Evolutionary conservation across 2,329 filamentous ascomycete genomes (phyloP).

Genomic region (Alternaria brassicicola): DNA sequence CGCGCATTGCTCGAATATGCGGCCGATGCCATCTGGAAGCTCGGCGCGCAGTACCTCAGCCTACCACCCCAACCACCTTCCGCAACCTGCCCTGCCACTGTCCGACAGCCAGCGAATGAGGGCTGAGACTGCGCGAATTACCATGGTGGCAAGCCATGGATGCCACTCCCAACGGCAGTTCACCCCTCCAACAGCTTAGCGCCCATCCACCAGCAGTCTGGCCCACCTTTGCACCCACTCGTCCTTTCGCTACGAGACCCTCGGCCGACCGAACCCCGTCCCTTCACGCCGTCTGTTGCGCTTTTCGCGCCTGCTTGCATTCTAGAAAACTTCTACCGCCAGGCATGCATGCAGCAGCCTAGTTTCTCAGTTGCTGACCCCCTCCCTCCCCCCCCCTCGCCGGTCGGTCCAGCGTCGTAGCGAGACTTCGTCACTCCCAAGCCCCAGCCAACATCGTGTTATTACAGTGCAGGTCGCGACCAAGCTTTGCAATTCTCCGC

Average conservation of each 20-base stretch:
- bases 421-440: conserved; percentile 10
- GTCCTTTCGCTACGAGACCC: not conserved
- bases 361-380: conserved; percentile 8
- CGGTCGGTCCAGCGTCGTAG: conserved; percentile 15
- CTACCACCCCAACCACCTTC: conserved; percentile 4
- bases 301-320: conserved; percentile 22
- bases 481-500: conserved; percentile 31
- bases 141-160: conserved; percentile 17
- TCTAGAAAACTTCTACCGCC: conserved; percentile 30
- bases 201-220: conserved; percentile 11
- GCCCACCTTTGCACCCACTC: conserved; percentile 7
- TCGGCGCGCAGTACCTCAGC: conserved; percentile 5
- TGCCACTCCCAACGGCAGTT: conserved; percentile 15
- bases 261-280: conserved; percentile 19
- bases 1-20: not conserved
- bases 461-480: conserved; percentile 10
- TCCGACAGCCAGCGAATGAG: conserved; percentile 15
- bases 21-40: not conserved
- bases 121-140: conserved; percentile 20
- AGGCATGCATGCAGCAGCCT: conserved; percentile 2
- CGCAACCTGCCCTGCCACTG: not conserved
- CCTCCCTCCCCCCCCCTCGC: not conserved
- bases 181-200: conserved; percentile 9
- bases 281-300: conserved; percentile 15
- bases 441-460: conserved; percentile 16